These are phyloP conservation scores for Chytridiales sp. DNA, from an alignment of 371 early-diverging fungal species.

Conservation along the genomic window DNA sequence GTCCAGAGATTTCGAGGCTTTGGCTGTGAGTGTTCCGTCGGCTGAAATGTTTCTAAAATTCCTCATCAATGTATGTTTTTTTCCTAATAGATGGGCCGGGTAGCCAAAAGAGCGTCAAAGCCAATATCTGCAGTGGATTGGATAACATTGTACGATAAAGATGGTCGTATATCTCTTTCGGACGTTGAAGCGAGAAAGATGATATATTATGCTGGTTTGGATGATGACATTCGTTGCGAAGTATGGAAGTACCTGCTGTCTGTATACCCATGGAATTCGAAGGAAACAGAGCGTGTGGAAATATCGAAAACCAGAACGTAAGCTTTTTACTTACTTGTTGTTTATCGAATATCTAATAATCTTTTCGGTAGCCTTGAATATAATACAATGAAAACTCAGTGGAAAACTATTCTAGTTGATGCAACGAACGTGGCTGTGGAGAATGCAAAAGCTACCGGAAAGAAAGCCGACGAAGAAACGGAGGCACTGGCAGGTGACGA, in stretches of 20 bases:
- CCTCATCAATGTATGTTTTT: slow-evolving; percentile 32
- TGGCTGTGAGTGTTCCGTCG: slow-evolving; percentile 23
- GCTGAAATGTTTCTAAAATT: slow-evolving; percentile 16
- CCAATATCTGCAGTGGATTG: slow-evolving; percentile 77
- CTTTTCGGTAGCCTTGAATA: slow-evolving; percentile 50
- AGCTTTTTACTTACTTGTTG: neutral
- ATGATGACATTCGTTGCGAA: slow-evolving; percentile 77
- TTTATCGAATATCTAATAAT: neutral
- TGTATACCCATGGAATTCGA: slow-evolving; percentile 83
- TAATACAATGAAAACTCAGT: slow-evolving; percentile 69
- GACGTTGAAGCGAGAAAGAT: slow-evolving; percentile 56
- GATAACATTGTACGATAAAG: slow-evolving; percentile 66
- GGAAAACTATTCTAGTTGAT: slow-evolving; percentile 64
- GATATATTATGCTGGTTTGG: slow-evolving; percentile 57
- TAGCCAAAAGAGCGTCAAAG: slow-evolving; percentile 22
- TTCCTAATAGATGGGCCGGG: slow-evolving; percentile 32
- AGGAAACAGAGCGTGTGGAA: slow-evolving; percentile 68
- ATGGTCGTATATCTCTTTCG: slow-evolving; percentile 57
- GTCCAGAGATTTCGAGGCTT: slow-evolving; percentile 38
- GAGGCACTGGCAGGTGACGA: slow-evolving; percentile 47
- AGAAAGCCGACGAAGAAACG: slow-evolving; percentile 31
- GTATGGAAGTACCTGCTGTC: slow-evolving; percentile 89
- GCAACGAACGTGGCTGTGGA: slow-evolving; percentile 11
- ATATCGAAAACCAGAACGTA: slow-evolving; percentile 4
- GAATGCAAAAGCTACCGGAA: slow-evolving; percentile 14